Evolutionary conservation across 1,284 basidiomycete species (phyloP).

Genomic region (Bjerkandera adusta): DNA sequence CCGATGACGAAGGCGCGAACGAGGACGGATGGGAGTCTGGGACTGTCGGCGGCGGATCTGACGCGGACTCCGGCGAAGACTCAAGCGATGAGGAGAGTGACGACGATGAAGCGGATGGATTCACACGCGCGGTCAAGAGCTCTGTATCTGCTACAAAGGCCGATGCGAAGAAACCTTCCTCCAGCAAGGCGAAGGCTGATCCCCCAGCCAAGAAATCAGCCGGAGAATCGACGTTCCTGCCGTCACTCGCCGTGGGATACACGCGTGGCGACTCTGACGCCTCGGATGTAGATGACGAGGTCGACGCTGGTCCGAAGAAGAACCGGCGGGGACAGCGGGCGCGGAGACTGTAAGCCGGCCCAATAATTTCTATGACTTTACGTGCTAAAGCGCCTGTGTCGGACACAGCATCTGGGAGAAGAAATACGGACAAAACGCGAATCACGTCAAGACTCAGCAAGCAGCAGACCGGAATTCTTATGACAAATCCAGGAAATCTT

Average conservation of each 20-base stretch:
- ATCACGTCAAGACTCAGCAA: conserved; percentile 78
- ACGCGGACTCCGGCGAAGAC: conserved; percentile 16
- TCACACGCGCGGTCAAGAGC: not conserved
- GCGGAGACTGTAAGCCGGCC: conserved; percentile 78
- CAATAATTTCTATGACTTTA: conserved; percentile 9
- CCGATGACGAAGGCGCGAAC: conserved; percentile 31
- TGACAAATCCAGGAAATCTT: conserved; percentile 9
- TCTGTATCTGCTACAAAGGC: conserved; percentile 1
- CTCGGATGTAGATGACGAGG: conserved; percentile 72
- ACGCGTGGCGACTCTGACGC: conserved; percentile 77
- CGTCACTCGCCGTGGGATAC: conserved; percentile 85
- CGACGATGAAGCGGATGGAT: conserved; percentile 2
- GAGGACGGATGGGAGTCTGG: conserved; percentile 65
- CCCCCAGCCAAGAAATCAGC: not conserved
- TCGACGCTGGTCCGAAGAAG: conserved; percentile 63
- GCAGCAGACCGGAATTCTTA: conserved; percentile 26
- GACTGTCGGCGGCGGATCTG: conserved; percentile 29
- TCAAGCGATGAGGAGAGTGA: conserved; percentile 9
- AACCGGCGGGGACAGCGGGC: conserved; percentile 93
- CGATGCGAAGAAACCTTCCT: not conserved
- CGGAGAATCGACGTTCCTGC: conserved; percentile 80
- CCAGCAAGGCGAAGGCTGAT: not conserved
- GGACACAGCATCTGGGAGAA: conserved; percentile 94
- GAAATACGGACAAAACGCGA: conserved; percentile 89
- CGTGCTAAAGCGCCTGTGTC: not conserved